Evolutionary conservation across 2,329 filamentous ascomycete species (phyloP).

Genomic region (Alternaria arborescens): DNA sequence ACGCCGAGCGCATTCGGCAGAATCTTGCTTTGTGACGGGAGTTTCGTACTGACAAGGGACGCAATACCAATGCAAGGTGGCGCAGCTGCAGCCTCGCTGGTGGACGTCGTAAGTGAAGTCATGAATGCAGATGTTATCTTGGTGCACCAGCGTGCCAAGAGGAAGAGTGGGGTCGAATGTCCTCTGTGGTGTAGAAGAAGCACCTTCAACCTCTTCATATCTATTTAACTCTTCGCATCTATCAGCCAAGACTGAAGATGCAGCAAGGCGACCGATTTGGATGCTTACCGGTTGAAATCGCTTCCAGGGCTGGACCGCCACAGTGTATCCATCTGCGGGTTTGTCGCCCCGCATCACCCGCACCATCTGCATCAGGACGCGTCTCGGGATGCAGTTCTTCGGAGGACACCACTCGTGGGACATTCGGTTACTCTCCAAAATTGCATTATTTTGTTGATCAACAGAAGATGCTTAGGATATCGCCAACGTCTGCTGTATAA

Average conservation of each 20-base stretch:
- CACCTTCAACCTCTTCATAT: not conserved
- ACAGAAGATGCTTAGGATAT: no score
- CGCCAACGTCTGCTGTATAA: no score
- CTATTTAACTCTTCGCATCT: not conserved
- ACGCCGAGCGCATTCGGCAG: not conserved
- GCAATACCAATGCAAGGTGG: no score
- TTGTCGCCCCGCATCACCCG: not conserved
- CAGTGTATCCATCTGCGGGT: not conserved
- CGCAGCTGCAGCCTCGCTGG: not conserved
- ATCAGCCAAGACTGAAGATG: not conserved
- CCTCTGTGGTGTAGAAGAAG: not conserved
- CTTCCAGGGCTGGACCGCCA: no score
- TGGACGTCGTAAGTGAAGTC: not conserved
- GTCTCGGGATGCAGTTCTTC: no score
- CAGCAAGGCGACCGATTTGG: not conserved
- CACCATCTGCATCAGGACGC: no score
- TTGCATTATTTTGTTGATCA: accelerated
- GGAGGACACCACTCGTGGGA: no score
- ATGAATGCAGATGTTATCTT: not conserved
- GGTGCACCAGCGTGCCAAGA: not conserved
- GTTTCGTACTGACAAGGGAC: not conserved
- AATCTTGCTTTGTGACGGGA: not conserved
- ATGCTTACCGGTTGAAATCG: not conserved
- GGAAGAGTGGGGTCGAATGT: not conserved
- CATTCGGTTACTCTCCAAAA: not conserved